phyloP scores from a whole-genome alignment of 306 rosid species.

The barrel medic (Medicago truncatula) region DNA sequence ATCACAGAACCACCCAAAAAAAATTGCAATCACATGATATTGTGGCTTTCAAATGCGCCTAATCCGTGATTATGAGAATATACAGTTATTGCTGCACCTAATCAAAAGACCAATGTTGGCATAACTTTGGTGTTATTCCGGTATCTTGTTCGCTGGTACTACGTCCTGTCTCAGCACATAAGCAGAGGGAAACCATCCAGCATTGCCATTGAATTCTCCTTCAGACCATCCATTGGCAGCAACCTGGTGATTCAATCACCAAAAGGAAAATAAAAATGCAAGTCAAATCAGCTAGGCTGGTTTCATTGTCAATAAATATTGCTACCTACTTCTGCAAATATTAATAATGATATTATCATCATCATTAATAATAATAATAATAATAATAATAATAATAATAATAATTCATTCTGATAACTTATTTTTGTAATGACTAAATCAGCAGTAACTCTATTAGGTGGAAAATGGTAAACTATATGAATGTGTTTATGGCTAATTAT shows the following conservation, averaged over 20 bases:
- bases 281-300: slow-evolving; percentile 4
- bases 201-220: slow-evolving; percentile 79
- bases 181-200: slow-evolving; percentile 98
- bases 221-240: slow-evolving; percentile 88
- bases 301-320: slow-evolving; percentile 23
- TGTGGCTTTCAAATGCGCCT: slow-evolving; percentile 35
- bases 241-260: slow-evolving; percentile 51
- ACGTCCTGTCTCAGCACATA: slow-evolving; percentile 75
- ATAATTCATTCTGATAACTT: background rate
- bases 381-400: no score
- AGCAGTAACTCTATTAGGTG: background rate
- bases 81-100: slow-evolving; percentile 47
- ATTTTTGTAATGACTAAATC: slow-evolving; percentile 19
- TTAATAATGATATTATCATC: background rate
- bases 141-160: slow-evolving; percentile 54
- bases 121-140: slow-evolving; percentile 40
- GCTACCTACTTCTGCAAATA: background rate
- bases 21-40: slow-evolving; percentile 30
- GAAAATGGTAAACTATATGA: slow-evolving; percentile 10
- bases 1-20: slow-evolving; percentile 38
- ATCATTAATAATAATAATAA: no score
- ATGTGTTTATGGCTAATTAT: background rate
- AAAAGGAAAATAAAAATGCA: slow-evolving; percentile 11
- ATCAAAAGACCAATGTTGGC: slow-evolving; percentile 36
- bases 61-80: slow-evolving; percentile 38